Evolutionary conservation across 2,329 filamentous ascomycete species (phyloP).

Genomic region (Colletotrichum lupini): DNA sequence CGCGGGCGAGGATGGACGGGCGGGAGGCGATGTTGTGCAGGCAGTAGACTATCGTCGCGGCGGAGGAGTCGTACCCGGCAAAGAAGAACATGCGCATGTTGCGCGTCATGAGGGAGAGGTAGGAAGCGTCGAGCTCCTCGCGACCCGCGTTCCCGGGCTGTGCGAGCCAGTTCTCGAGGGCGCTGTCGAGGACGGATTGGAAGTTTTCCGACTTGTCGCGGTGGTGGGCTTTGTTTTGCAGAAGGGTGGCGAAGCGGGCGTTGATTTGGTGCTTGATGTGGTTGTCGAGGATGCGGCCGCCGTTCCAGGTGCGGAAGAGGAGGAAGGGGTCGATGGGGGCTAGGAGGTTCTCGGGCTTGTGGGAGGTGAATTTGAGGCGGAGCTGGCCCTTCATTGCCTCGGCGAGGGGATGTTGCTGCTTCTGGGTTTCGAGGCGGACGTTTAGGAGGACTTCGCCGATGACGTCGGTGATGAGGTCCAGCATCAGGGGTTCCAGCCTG

Average conservation of each 20-base stretch:
- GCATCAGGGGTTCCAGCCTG: conserved; percentile 40
- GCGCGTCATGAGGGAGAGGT: conserved; percentile 42
- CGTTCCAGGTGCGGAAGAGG: conserved; percentile 44
- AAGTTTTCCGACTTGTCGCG: conserved; percentile 27
- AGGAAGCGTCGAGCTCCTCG: conserved; percentile 38
- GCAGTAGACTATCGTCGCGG: conserved; percentile 44
- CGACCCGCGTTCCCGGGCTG: conserved; percentile 38
- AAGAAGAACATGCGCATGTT: conserved; percentile 51
- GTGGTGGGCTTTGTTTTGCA: conserved; percentile 37
- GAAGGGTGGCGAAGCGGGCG: conserved; percentile 39
- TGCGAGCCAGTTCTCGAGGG: conserved; percentile 44
- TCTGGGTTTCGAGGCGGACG: conserved; percentile 44
- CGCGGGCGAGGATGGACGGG: conserved; percentile 41
- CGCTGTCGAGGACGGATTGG: conserved; percentile 45
- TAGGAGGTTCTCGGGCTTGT: conserved; percentile 37
- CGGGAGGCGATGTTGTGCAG: conserved; percentile 45
- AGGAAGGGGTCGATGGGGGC: conserved; percentile 42
- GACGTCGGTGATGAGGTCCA: conserved; percentile 47
- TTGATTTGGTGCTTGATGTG: conserved; percentile 43
- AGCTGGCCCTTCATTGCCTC: conserved; percentile 41
- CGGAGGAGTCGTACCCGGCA: conserved; percentile 53
- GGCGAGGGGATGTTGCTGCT: conserved; percentile 43
- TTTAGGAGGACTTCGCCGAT: conserved; percentile 46
- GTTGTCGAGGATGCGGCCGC: conserved; percentile 42
- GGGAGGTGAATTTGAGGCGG: conserved; percentile 31